Percentiles rank a stretch among this genome's conserved stretches.
Conservation (phyloP, 768 basidiomycete species). For the Chalciporus pseudorubinellus region DNA sequence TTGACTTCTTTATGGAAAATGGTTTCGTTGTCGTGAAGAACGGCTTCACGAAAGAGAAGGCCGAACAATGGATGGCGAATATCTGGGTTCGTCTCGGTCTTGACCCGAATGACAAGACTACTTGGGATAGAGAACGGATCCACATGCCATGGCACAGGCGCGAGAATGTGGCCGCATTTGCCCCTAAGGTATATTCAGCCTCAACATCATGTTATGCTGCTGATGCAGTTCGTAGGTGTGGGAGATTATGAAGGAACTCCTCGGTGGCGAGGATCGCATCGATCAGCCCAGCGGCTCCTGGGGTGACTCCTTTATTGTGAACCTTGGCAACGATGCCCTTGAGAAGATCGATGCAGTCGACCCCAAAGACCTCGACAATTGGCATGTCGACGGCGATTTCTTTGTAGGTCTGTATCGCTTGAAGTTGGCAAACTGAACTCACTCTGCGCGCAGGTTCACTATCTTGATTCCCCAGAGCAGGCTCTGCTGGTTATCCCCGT, state of each 20-base stretch:
- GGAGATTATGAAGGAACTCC: slow-evolving; percentile 3
- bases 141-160: slow-evolving; percentile 53
- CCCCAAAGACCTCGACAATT: not conserved
- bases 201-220: not conserved
- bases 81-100: slow-evolving; percentile 53
- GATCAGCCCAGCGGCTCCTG: not conserved
- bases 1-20: slow-evolving; percentile 52
- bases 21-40: slow-evolving; percentile 53
- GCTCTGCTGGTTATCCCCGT: not conserved
- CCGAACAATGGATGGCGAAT: slow-evolving; percentile 44
- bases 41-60: slow-evolving; percentile 52
- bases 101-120: slow-evolving; percentile 51
- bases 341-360: not conserved
- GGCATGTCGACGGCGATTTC: not conserved
- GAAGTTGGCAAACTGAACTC: too few relatives aligned
- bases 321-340: not conserved
- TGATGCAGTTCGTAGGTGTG: not conserved
- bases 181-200: slow-evolving; percentile 44
- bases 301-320: slow-evolving; percentile 1
- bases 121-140: slow-evolving; percentile 51
- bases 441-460: not conserved
- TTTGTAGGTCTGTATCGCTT: too few relatives aligned
- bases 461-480: not conserved
- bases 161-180: slow-evolving; percentile 44
- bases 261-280: not conserved